Evolutionary conservation across 345 rosid genomes (phyloP).

Genomic region (Heritiera fomes): DNA sequence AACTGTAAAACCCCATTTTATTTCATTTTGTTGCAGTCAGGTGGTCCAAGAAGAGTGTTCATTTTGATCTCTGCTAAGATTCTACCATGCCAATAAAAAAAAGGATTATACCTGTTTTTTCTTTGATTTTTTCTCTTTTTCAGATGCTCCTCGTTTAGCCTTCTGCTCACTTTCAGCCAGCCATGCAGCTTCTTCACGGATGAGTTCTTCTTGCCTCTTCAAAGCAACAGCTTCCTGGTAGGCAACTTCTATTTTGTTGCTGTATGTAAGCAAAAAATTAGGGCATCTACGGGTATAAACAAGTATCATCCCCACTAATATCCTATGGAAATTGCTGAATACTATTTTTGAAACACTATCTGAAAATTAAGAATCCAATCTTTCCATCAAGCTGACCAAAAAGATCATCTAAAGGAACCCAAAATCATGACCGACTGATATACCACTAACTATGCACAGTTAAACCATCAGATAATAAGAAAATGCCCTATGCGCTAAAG

Average conservation of each 20-base stretch:
- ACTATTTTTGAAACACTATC: background rate
- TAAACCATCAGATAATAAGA: conserved; percentile 3
- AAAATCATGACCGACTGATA: background rate
- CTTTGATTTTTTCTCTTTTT: conserved; percentile 84
- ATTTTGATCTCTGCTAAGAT: background rate
- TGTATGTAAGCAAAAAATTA: conserved; percentile 35
- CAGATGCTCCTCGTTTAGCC: conserved; percentile 67
- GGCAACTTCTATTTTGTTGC: conserved; percentile 88
- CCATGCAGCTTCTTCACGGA: conserved; percentile 91
- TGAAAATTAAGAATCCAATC: conserved; percentile 9
- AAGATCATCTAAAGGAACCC: background rate
- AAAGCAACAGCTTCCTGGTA: conserved; percentile 93
- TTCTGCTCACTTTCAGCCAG: conserved; percentile 69
- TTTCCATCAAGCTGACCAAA: background rate
- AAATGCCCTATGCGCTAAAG: background rate
- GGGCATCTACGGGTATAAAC: background rate
- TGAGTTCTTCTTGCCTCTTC: conserved; percentile 94
- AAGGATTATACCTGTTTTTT: conserved; percentile 65
- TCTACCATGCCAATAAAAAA: conserved; percentile 7
- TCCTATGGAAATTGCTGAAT: background rate
- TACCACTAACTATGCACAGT: background rate
- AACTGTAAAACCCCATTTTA: background rate
- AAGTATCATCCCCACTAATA: background rate
- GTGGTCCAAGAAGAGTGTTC: background rate
- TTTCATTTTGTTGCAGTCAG: background rate